phyloP scores from a whole-genome alignment of 176 grass and related monocot species.

The Eleusine indica region DNA sequence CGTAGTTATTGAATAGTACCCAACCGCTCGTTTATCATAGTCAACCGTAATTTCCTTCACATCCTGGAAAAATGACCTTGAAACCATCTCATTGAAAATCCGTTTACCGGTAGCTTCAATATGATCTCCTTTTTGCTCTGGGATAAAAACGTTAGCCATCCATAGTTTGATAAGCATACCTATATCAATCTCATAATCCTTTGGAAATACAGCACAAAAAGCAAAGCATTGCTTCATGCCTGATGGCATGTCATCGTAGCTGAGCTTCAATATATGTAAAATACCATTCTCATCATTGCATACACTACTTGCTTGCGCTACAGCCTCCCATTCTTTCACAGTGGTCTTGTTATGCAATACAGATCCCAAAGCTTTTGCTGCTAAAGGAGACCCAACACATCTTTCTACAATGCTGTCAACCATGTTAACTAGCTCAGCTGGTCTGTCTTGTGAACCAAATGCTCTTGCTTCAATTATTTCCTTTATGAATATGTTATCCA shows the following conservation, averaged over 20 bases:
- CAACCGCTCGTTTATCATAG: not conserved
- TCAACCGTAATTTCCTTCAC: not conserved
- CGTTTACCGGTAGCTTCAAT: not conserved
- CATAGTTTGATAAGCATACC: constrained; percentile 14
- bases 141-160: constrained; percentile 33
- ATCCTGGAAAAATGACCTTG: constrained; percentile 36
- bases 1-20: not conserved
- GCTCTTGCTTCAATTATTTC: constrained; percentile 17
- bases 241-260: constrained; percentile 20
- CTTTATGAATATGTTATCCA: not conserved
- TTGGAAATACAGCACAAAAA: constrained; percentile 29
- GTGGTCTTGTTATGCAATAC: constrained; percentile 19
- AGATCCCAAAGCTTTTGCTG: constrained; percentile 8
- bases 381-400: constrained; percentile 29
- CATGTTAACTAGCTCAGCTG: not conserved
- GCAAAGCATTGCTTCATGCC: constrained; percentile 31
- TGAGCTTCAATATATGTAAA: constrained; percentile 8
- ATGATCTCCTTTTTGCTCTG: not conserved
- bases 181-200: constrained; percentile 22
- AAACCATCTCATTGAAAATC: constrained; percentile 14
- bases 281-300: not conserved
- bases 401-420: not conserved
- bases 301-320: not conserved
- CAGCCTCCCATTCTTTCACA: constrained; percentile 14
- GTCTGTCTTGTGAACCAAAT: constrained; percentile 17